These are phyloP conservation scores for Thuidium tamariscinum DNA, from an alignment of 225 moss, liverwort and hornwort genomes.

Conservation along the genomic window DNA sequence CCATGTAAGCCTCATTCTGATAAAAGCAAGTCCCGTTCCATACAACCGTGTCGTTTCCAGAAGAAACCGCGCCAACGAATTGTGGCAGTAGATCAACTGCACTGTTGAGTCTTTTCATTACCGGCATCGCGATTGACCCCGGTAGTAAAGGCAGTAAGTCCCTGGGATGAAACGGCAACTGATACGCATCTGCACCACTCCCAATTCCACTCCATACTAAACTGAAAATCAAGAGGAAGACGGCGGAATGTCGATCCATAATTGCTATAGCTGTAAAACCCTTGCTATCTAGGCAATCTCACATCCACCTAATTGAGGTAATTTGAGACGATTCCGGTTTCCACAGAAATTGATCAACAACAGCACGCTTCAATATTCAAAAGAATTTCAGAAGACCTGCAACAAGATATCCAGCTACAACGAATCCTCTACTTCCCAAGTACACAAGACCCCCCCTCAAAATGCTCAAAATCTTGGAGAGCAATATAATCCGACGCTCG, in stretches of 20 bases:
- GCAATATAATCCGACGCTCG: neutral
- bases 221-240: conserved; percentile 4
- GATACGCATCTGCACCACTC: conserved; percentile 6
- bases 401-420: neutral
- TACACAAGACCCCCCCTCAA: neutral
- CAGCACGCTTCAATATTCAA: neutral
- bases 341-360: neutral
- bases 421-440: neutral
- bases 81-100: conserved; percentile 51
- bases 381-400: neutral
- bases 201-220: conserved; percentile 11
- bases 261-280: neutral
- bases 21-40: conserved; percentile 65
- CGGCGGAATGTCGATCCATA: conserved; percentile 29
- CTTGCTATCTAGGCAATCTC: neutral
- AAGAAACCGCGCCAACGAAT: conserved; percentile 59
- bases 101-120: conserved; percentile 20
- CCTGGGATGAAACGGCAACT: conserved; percentile 9
- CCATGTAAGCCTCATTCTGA: conserved; percentile 50
- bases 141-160: conserved; percentile 46
- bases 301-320: neutral
- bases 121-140: conserved; percentile 28
- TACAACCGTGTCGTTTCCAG: conserved; percentile 23
- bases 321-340: neutral
- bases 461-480: neutral